Base-by-base conservation (phyloP, 2,329 filamentous ascomycete species). In the Taxawa tesnikishii region DNA sequence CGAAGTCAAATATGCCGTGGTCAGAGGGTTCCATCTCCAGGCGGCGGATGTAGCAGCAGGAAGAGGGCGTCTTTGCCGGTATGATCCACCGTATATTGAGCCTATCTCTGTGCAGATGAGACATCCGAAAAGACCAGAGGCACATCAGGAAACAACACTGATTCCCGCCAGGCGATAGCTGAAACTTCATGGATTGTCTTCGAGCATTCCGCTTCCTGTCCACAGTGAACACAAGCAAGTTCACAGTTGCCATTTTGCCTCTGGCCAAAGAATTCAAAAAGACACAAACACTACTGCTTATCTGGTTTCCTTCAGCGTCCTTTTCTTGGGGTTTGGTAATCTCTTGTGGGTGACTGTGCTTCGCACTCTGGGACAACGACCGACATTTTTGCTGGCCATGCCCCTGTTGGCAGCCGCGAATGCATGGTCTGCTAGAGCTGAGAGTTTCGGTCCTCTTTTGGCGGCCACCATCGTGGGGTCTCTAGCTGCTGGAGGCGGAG, bases 141-240 rank as follows among this genome's bases (percentile, higher is more conserved):
- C n/a, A n/a, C n/a, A n/a, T n/a, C n/a, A n/a, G n/a, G n/a, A n/a
- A n/a, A n/a, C n/a, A n/a, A n/a, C n/a, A n/a, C n/a, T n/a, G n/a
- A n/a, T n/a, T n/a, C n/a, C n/a, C n/a, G n/a, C n/a, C n/a, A n/a
- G n/a, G n/a, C n/a, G n/a, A n/a, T n/a, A n/a, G n/a, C n/a, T n/a
- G n/a, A n/a, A n/a, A n/a, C n/a, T n/a, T n/a, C n/a, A n/a, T n/a
- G n/a, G n/a, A n/a, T n/a, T n/a, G n/a, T n/a, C n/a, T n/a, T n/a
- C n/a, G n/a, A n/a, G n/a, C n/a, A n/a, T 59, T 56, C 42, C 56
- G 53, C 5, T 58, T 59, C 37, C 48, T 59, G 6, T 53, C 55
- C 34, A 56, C 55, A 29, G 48, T 55, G 31, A 59, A 59, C 36
- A 46, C 49, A 13, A 54, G 49, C 28, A 57, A 55, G 30, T 57